Percentiles rank a stretch among this genome's conserved stretches.
Evolutionary conservation across 352 stramenopile genomes (phyloP).

Genomic region (Globisporangium cylindrosporum): DNA sequence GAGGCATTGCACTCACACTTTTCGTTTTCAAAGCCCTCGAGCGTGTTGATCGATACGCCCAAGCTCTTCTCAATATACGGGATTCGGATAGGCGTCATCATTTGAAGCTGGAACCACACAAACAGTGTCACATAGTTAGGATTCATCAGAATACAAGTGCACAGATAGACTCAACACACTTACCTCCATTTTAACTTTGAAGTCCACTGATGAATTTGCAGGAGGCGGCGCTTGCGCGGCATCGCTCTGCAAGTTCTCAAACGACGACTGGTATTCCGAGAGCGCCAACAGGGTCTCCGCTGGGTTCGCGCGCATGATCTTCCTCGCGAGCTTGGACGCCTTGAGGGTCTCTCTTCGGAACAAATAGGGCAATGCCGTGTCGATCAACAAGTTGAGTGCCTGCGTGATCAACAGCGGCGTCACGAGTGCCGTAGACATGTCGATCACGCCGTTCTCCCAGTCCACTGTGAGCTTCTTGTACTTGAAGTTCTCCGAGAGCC

Average conservation of each 20-base stretch:
- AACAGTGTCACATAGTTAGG: neutral
- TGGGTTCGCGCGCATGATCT: slow-evolving; percentile 81
- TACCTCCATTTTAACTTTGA: slow-evolving; percentile 84
- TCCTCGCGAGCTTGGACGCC: slow-evolving; percentile 71
- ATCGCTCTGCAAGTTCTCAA: slow-evolving; percentile 56
- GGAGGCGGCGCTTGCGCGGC: slow-evolving; percentile 18
- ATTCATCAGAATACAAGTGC: neutral
- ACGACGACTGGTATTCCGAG: slow-evolving; percentile 80
- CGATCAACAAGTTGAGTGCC: slow-evolving; percentile 81
- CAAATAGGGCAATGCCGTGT: slow-evolving; percentile 67
- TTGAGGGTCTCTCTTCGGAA: slow-evolving; percentile 65
- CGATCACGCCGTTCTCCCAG: slow-evolving; percentile 83
- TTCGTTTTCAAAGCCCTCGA: slow-evolving; percentile 83
- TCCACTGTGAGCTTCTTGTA: slow-evolving; percentile 80
- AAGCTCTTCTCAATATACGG: slow-evolving; percentile 84
- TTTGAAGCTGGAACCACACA: slow-evolving; percentile 54
- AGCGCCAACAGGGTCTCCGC: slow-evolving; percentile 77
- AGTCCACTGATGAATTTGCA: slow-evolving; percentile 40
- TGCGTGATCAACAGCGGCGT: slow-evolving; percentile 84
- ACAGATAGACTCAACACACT: neutral
- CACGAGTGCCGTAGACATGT: slow-evolving; percentile 86
- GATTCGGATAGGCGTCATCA: slow-evolving; percentile 86
- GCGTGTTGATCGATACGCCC: slow-evolving; percentile 62
- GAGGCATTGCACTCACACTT: slow-evolving; percentile 46
- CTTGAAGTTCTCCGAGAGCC: slow-evolving; percentile 73